Percentiles rank a stretch among this genome's conserved stretches.
phyloP scores from a whole-genome alignment of 768 basidiomycete genomes.

The Boletus speciosus region DNA sequence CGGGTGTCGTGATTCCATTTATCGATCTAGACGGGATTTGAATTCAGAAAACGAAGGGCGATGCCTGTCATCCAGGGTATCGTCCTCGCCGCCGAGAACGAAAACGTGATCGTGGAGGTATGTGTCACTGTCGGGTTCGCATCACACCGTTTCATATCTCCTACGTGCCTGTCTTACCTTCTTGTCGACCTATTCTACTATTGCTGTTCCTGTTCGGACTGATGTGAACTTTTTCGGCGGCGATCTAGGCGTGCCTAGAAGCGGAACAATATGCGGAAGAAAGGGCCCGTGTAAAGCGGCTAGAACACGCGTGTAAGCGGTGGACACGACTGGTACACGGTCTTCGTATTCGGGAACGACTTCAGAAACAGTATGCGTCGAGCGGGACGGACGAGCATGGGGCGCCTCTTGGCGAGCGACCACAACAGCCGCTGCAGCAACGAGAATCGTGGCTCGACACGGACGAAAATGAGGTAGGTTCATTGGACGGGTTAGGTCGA shows the following conservation, averaged over 20 bases:
- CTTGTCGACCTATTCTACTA: not conserved
- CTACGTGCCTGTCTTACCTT: not conserved
- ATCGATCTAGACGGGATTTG: conserved; percentile 77
- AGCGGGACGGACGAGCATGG: not conserved
- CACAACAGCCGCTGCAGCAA: conserved; percentile 10
- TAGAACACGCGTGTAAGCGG: conserved; percentile 78
- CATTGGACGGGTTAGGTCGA: not conserved
- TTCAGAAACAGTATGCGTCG: conserved; percentile 72
- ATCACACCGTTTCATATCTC: not conserved
- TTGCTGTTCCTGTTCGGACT: conserved; percentile 6
- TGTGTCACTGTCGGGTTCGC: conserved; percentile 21
- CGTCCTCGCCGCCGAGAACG: conserved; percentile 81
- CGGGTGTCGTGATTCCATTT: not conserved
- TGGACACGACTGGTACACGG: conserved; percentile 90
- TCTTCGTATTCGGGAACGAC: conserved; percentile 76
- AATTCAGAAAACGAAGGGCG: conserved; percentile 91
- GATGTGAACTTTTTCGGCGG: conserved; percentile 9
- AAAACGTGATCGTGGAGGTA: conserved; percentile 72
- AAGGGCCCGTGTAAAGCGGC: conserved; percentile 68
- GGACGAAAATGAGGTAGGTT: conserved; percentile 23
- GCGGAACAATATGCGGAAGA: conserved; percentile 74
- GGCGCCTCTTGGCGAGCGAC: conserved; percentile 1
- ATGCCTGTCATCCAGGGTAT: conserved; percentile 82
- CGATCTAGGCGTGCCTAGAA: conserved; percentile 76
- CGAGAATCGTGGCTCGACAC: conserved; percentile 19